Base-by-base conservation (phyloP, 2,329 filamentous ascomycete genomes). In the Scedosporium minutisporum region DNA sequence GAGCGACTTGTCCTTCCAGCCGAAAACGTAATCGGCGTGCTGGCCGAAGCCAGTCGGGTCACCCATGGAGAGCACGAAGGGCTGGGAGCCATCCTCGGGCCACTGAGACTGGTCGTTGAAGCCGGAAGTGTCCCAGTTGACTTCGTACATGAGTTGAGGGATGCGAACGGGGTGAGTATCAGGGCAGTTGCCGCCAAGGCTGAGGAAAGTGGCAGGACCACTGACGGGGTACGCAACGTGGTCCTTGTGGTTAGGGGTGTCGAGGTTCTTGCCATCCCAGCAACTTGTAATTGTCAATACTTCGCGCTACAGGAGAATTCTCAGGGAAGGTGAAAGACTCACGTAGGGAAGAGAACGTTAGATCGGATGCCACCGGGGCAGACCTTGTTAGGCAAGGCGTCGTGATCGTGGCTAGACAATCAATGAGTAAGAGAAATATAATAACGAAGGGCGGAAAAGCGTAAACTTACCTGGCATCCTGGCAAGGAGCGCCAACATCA, bases 221-320 rank as follows among this genome's bases (percentile, higher is more conserved):
- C 51, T 57, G 29, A 18, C 44, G 9, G 62, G 62, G 38, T 61
- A 63, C n/a, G 62, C 57, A n/a, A 63, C 58, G 66, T 87, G 85
- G 60, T 73, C 81, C 67, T 78, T 80, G 71, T 87, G 83, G 70
- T 85, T 76, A 0, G 74, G 58, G 6, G 77, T 77, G 68, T 87
- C 83, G 25, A 83, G 67, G 65, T 85, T 79, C 55, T 75, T 73
- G 38, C 85, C 85, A 64, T 88, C 78, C 85, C 85, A 87, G 75
- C 85, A 87, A 3, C 29, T 63, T 57, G 44, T n/a, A 27, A 29
- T 41, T 63, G 58, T 63, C 42, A 53, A 53, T 27, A 18, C 41
- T 21, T 2, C 33, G 25, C n/a, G n/a, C 38, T 58, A 80, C 58
- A 79, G 65, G 64, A 81, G 76, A 44, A 73, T 10, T n/a, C 9